Percentiles rank a stretch among this genome's conserved stretches.
phyloP scores from a whole-genome alignment of 345 rosid genomes.

The Eucalyptus polyanthemos region DNA sequence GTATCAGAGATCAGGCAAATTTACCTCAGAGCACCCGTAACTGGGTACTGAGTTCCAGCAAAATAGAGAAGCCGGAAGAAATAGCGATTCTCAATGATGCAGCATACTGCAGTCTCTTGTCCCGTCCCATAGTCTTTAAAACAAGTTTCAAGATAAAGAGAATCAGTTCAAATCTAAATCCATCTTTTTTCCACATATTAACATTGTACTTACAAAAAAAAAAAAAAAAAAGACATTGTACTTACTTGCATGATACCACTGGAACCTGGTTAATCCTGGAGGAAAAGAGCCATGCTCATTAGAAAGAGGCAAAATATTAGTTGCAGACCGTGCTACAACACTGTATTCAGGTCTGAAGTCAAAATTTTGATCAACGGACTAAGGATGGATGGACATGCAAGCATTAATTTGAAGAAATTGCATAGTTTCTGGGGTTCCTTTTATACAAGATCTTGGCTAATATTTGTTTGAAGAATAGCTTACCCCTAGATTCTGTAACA shows the following conservation, averaged over 20 bases:
- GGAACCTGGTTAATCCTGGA: constrained; percentile 73
- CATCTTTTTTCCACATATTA: not conserved
- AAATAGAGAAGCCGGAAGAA: constrained; percentile 80
- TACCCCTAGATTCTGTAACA: not conserved
- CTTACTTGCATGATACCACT: constrained; percentile 94
- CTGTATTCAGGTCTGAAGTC: not conserved
- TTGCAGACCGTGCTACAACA: not conserved
- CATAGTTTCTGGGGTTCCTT: not conserved
- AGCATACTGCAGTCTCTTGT: constrained; percentile 75
- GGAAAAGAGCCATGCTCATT: not conserved
- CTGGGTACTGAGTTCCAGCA: constrained; percentile 83
- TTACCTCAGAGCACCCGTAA: constrained; percentile 86
- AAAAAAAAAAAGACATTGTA: not conserved
- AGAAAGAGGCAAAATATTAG: not conserved
- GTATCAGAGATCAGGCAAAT: not conserved
- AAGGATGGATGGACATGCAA: not conserved
- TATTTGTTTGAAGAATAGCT: not conserved
- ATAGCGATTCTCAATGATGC: constrained; percentile 68
- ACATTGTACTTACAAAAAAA: not conserved
- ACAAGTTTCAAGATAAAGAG: not conserved
- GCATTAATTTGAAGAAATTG: not conserved
- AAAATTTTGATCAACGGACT: rapidly evolving
- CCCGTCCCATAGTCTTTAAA: constrained; percentile 73
- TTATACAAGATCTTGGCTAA: not conserved
- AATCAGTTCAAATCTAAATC: not conserved